These are phyloP conservation scores for Plantago rigida DNA, from an alignment of 305 asterid species.

Conservation along the genomic window DNA sequence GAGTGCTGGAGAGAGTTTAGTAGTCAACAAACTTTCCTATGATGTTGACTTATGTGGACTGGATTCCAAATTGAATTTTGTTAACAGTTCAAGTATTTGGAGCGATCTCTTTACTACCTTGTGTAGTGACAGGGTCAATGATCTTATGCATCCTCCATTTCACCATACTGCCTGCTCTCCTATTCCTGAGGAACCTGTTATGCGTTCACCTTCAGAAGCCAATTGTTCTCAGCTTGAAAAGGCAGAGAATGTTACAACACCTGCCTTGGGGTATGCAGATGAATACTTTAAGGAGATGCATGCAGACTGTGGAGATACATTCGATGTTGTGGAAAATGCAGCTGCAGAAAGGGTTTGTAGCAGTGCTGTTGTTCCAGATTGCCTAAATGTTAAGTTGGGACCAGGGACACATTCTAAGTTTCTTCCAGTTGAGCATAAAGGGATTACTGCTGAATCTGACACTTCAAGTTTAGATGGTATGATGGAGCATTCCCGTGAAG, in stretches of 20 bases:
- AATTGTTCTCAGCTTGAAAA: conserved; percentile 28
- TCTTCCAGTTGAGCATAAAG: conserved; percentile 26
- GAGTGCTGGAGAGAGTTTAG: conserved; percentile 25
- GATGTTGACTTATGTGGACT: conserved; percentile 19
- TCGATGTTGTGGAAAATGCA: conserved; percentile 28
- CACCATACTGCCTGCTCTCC: conserved; percentile 28
- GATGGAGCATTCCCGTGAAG: conserved; percentile 22
- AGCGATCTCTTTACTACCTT: conserved; percentile 20
- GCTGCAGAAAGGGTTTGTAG: conserved; percentile 17
- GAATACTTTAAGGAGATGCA: conserved; percentile 28
- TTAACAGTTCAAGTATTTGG: neutral
- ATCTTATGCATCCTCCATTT: conserved; percentile 24
- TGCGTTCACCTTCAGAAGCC: conserved; percentile 28
- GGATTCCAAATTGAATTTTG: neutral
- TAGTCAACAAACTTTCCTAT: conserved; percentile 22
- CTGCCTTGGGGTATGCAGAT: conserved; percentile 28
- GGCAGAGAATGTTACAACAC: conserved; percentile 26
- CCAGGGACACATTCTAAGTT: conserved; percentile 21
- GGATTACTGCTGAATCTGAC: conserved; percentile 23
- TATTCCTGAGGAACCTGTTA: conserved; percentile 24
- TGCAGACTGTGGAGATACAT: conserved; percentile 20
- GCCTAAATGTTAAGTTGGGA: conserved; percentile 25
- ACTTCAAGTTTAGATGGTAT: conserved; percentile 23
- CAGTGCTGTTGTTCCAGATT: conserved; percentile 25
- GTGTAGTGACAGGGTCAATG: conserved; percentile 23